Conservation (phyloP, 2,329 filamentous ascomycete genomes). For the Hypoxylon sp. region DNA sequence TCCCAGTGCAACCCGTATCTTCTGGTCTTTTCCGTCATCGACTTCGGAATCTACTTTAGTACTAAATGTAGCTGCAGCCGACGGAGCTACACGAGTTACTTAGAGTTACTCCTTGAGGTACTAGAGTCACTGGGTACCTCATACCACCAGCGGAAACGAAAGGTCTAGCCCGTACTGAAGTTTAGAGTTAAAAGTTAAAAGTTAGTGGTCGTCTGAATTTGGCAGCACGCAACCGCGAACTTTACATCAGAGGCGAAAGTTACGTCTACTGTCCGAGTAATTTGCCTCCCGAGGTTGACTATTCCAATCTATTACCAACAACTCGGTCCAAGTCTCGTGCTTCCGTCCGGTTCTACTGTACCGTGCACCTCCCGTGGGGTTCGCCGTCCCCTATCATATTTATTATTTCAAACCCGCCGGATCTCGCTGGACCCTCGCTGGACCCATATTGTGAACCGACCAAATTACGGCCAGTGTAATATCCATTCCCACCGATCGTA, state of each 20-base stretch:
- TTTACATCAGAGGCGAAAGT: conserved; percentile 26
- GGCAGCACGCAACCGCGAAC: conserved; percentile 31
- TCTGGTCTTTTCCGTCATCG: conserved; percentile 14
- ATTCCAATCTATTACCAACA: conserved; percentile 28
- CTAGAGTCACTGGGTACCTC: no score
- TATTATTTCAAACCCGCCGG: conserved; percentile 26
- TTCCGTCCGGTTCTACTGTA: conserved; percentile 26
- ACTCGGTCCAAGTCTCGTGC: conserved; percentile 35
- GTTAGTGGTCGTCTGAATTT: conserved; percentile 20
- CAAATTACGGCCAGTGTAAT: conserved; percentile 20
- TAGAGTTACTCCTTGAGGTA: background rate
- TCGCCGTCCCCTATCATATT: conserved; percentile 16
- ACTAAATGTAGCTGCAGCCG: conserved; percentile 9
- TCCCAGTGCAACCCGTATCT: background rate
- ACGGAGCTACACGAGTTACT: conserved; percentile 13
- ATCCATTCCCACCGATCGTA: conserved; percentile 19
- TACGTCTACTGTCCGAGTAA: conserved; percentile 20
- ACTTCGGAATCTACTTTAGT: conserved; percentile 10
- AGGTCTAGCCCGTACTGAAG: background rate
- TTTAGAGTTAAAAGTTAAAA: conserved; percentile 20
- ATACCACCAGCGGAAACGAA: conserved; percentile 10
- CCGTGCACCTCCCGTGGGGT: conserved; percentile 11
- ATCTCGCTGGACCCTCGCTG: background rate
- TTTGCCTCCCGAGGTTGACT: conserved; percentile 25
- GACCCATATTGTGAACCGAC: conserved; percentile 5